Evolutionary conservation across 177 flowering plant genomes (phyloP).

Genomic region (Vitis hybrid): DNA sequence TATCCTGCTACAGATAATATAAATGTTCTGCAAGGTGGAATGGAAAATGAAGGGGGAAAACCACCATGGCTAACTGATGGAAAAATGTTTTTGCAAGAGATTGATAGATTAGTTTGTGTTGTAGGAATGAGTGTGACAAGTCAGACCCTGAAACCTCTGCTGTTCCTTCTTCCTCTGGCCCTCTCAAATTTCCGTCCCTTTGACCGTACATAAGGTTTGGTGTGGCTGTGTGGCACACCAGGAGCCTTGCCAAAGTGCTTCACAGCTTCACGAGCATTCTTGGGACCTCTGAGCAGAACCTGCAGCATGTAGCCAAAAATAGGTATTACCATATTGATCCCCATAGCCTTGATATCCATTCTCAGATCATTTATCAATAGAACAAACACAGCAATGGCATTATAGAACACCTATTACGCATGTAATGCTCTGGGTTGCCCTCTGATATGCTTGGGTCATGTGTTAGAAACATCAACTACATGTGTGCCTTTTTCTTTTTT

Average conservation of each 20-base stretch:
- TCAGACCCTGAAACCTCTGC: conserved; percentile 49
- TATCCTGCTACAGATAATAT: not conserved
- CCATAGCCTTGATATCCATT: no score
- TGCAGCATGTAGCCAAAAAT: conserved; percentile 7
- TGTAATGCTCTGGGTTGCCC: no score
- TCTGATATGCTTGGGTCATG: no score
- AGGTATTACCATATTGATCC: not conserved
- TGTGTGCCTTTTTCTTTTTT: no score
- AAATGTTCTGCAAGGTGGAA: not conserved
- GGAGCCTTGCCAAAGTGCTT: conserved; percentile 59
- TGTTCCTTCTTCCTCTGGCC: conserved; percentile 59
- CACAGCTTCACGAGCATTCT: conserved; percentile 58
- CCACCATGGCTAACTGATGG: not conserved
- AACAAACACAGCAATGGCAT: no score
- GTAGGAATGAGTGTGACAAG: not conserved
- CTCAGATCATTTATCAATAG: no score
- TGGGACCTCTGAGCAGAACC: conserved; percentile 57
- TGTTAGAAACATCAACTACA: no score
- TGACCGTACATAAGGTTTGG: conserved; percentile 52
- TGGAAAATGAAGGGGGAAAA: not conserved
- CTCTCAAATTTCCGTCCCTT: conserved; percentile 62
- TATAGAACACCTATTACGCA: no score
- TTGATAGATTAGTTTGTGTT: no score
- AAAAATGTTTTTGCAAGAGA: not conserved
- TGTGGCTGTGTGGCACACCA: conserved; percentile 62